A percentile compares a stretch with the other conserved stretches of the same genome.
Conservation (phyloP, 306 rosid genomes). For the Pterocarpus santalinus region DNA sequence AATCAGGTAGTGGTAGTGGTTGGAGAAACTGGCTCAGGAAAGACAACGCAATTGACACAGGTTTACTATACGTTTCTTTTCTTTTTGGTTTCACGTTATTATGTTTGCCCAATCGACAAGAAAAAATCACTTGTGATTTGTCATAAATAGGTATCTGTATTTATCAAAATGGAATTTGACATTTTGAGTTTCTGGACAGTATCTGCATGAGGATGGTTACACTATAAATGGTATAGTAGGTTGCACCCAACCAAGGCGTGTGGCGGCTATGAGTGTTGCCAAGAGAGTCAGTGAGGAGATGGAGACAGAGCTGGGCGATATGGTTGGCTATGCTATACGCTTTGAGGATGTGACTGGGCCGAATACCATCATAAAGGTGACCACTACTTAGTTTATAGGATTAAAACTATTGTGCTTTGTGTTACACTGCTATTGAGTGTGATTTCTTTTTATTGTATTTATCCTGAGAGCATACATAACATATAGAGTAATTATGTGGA, state of each 20-base stretch:
- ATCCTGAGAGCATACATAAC: slow-evolving; percentile 7
- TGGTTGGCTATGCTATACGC: slow-evolving; percentile 97
- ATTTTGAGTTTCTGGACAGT: slow-evolving; percentile 65
- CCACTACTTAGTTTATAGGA: slow-evolving; percentile 13
- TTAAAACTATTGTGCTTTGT: not conserved
- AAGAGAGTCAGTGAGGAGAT: slow-evolving; percentile 99
- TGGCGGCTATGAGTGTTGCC: slow-evolving; percentile 99
- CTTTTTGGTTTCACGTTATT: slow-evolving; percentile 26
- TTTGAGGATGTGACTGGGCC: slow-evolving; percentile 99
- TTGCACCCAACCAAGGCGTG: slow-evolving; percentile 99
- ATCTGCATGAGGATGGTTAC: slow-evolving; percentile 93
- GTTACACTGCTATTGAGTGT: slow-evolving; percentile 8
- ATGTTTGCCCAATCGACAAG: not conserved
- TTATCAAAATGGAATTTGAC: slow-evolving; percentile 40
- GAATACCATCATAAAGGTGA: slow-evolving; percentile 85
- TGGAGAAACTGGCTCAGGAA: slow-evolving; percentile 99
- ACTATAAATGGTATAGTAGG: slow-evolving; percentile 82
- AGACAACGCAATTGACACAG: slow-evolving; percentile 98
- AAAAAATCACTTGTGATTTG: slow-evolving; percentile 16
- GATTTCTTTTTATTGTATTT: slow-evolving; percentile 1
- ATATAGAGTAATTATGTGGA: slow-evolving; percentile 10
- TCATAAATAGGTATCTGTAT: slow-evolving; percentile 16
- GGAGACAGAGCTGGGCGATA: slow-evolving; percentile 94
- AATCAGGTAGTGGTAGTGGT: slow-evolving; percentile 95
- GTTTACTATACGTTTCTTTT: slow-evolving; percentile 50